Evolutionary conservation across 169 alveolate species (phyloP), one percentile per base, ranked within the genome.

Genomic region (Eimeria acervulina): DNA sequence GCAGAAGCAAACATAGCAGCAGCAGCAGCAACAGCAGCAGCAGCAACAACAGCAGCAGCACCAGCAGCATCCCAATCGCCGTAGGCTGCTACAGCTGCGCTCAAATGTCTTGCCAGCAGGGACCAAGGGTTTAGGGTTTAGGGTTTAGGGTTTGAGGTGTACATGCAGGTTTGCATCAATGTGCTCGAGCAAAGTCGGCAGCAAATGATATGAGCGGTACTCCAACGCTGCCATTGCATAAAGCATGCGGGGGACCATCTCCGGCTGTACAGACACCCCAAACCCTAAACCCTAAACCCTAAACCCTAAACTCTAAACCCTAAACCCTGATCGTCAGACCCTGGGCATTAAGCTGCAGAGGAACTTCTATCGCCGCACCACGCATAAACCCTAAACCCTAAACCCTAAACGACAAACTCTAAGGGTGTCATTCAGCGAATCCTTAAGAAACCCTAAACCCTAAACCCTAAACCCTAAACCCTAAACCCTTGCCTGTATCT

Each of bases 221-320:
- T 98, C 99, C 87, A 98, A 95, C 23, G 98, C 98, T 13, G 98
- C 95, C 96, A 97, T 44, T n/a, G 99, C 98, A 87, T 97, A 98
- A 15, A 98, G 94, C 90, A 98, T 31, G 26, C 99, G 91, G 1
- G 99, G 99, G 1, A 96, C 98, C 52, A 97, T 97, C 31, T 97
- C 94, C 10, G 98, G 97, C 98, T 97, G 95, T 55, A 95, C 81
- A 70, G 81, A 70, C 81, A 70, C 44, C 44, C 42, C 38, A 36
- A 55, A 36, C 81, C 38, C 44, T 36, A 28, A 28, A 28, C 44
- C 81, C 81, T 36, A 28, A 36, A 12, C 81, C 38, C 44, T 70
- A 70, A 70, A 70, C 44, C 51, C 81, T 36, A 70, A 70, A 70
- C 81, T 28, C 55, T 21, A 36, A n/a, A 76, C 47, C 88, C 47